These are phyloP conservation scores for Dianthus caryophyllus DNA, from an alignment of 148 eudicot genomes.

Conservation along the genomic window DNA sequence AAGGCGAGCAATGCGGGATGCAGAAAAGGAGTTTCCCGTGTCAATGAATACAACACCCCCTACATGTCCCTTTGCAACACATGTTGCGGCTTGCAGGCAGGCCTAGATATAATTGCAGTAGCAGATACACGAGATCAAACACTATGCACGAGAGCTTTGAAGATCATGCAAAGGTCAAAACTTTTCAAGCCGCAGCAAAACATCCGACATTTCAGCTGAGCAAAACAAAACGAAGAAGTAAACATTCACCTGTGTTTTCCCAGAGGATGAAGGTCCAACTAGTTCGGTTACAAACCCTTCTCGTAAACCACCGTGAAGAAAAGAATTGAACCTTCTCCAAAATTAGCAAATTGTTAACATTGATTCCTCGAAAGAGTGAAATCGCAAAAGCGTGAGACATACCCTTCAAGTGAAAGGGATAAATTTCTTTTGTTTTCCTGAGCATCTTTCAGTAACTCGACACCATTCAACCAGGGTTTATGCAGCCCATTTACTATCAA, in stretches of 20 bases:
- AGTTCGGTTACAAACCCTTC: conserved; percentile 71
- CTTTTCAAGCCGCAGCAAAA: neutral
- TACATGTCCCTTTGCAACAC: conserved; percentile 38
- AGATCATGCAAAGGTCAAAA: neutral
- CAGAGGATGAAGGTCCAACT: conserved; percentile 90
- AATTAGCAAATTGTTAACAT: conserved; percentile 4
- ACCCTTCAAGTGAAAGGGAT: conserved; percentile 54
- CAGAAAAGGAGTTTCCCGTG: conserved; percentile 83
- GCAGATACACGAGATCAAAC: neutral
- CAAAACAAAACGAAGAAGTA: neutral
- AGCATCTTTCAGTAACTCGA: conserved; percentile 60
- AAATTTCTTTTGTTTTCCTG: conserved; percentile 39
- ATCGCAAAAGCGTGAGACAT: conserved; percentile 14
- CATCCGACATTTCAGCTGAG: neutral
- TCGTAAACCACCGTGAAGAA: conserved; percentile 55
- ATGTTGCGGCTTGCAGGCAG: conserved; percentile 71
- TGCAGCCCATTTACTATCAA: conserved; percentile 48
- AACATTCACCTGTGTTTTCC: conserved; percentile 75
- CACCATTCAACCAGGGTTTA: conserved; percentile 70
- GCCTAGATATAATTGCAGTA: conserved; percentile 33
- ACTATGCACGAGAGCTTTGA: neutral
- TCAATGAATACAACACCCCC: conserved; percentile 62
- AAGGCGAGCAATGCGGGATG: conserved; percentile 50
- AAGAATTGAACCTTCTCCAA: conserved; percentile 44
- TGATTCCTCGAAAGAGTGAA: conserved; percentile 4